Evolutionary conservation across 1,139 yeast species (phyloP).

Genomic region (Kodamaea arcana): DNA sequence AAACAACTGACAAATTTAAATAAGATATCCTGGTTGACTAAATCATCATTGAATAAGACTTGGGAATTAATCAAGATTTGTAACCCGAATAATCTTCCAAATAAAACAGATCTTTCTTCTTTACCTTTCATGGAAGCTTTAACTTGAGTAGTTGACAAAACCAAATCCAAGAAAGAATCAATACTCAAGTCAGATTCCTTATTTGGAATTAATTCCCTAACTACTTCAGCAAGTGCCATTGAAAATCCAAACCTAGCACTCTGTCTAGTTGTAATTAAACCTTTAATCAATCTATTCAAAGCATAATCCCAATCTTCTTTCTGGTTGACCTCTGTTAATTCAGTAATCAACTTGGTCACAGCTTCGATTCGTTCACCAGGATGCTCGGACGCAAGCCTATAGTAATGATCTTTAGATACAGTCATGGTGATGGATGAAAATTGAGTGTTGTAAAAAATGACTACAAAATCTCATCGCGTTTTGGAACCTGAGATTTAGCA

Average conservation of each 20-base stretch:
- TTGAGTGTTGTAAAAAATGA: no score
- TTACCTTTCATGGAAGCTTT: slow-evolving; percentile 65
- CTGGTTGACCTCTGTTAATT: slow-evolving; percentile 43
- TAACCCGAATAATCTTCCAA: slow-evolving; percentile 83
- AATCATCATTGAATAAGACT: slow-evolving; percentile 32
- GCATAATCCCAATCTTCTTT: slow-evolving; percentile 79
- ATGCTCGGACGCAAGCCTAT: slow-evolving; percentile 71
- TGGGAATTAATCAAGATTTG: slow-evolving; percentile 66
- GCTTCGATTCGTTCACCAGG: slow-evolving; percentile 70
- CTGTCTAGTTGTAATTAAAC: slow-evolving; percentile 77
- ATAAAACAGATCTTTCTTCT: slow-evolving; percentile 73
- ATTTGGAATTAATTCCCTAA: slow-evolving; percentile 42
- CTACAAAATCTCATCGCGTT: no score
- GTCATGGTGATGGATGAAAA: no score
- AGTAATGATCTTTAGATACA: slow-evolving; percentile 74
- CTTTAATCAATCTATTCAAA: slow-evolving; percentile 69
- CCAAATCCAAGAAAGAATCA: slow-evolving; percentile 38
- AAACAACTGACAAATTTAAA: slow-evolving; percentile 40
- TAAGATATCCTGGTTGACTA: slow-evolving; percentile 27
- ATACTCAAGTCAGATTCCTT: slow-evolving; percentile 31
- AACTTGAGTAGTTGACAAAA: slow-evolving; percentile 39
- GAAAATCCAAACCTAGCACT: slow-evolving; percentile 87
- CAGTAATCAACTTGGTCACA: slow-evolving; percentile 63
- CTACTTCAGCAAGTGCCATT: slow-evolving; percentile 77
- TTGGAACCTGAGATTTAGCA: no score